Conservation (phyloP, 176 grass and related monocot species). For the Dactylis glomerata region DNA sequence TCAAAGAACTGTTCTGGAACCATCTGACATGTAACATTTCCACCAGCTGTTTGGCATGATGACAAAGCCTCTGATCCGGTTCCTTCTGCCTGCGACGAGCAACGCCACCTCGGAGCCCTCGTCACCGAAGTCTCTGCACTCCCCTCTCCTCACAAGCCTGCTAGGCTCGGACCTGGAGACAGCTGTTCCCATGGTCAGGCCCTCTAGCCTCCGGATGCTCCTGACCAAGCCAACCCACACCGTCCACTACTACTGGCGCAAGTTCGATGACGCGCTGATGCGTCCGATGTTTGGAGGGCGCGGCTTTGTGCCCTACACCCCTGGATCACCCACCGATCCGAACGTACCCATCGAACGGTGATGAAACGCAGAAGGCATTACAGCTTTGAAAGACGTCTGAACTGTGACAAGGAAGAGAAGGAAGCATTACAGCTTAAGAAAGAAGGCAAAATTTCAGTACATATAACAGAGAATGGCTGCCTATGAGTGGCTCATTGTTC, state of each 20-base stretch:
- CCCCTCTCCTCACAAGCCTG: slow-evolving; percentile 53
- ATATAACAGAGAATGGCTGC: not conserved
- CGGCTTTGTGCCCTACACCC: slow-evolving; percentile 74
- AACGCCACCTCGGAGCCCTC: slow-evolving; percentile 55
- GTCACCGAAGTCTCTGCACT: slow-evolving; percentile 59
- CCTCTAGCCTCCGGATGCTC: slow-evolving; percentile 88
- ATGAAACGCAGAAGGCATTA: not conserved
- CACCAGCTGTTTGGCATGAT: slow-evolving; percentile 83
- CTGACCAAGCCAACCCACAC: slow-evolving; percentile 77
- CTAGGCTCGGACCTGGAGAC: slow-evolving; percentile 57
- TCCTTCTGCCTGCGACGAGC: slow-evolving; percentile 50
- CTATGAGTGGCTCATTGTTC: slow-evolving; percentile 13
- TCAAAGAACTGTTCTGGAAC: not conserved
- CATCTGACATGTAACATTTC: slow-evolving; percentile 18
- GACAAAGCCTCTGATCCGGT: slow-evolving; percentile 84
- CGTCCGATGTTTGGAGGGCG: slow-evolving; percentile 89
- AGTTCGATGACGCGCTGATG: slow-evolving; percentile 91
- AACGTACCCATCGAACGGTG: slow-evolving; percentile 35
- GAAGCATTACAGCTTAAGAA: not conserved
- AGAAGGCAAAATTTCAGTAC: not conserved
- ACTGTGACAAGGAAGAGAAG: not conserved
- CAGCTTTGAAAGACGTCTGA: not conserved
- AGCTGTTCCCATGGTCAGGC: slow-evolving; percentile 41
- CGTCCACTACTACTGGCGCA: slow-evolving; percentile 98
- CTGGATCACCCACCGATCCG: slow-evolving; percentile 74